A percentile compares a stretch with the other conserved stretches of the same genome.
Conservation (phyloP, 2,329 filamentous ascomycete species). For the Paraphoma sp. region DNA sequence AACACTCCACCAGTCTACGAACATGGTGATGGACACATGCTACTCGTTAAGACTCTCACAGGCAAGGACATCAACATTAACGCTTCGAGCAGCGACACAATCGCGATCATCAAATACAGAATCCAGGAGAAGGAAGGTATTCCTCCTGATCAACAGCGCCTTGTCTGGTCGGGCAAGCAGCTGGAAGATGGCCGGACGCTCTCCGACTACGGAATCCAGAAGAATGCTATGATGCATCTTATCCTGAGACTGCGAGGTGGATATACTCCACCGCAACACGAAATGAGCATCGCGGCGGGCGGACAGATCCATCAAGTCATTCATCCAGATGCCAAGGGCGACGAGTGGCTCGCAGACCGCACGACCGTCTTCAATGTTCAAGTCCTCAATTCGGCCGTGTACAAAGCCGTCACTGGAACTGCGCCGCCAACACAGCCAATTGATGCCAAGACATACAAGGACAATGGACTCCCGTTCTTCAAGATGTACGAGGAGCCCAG, state of each 20-base stretch:
- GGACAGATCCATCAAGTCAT: conserved; percentile 53
- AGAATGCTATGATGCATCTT: conserved; percentile 71
- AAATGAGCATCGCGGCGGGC: conserved; percentile 50
- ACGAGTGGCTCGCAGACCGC: conserved; percentile 5
- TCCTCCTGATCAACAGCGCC: conserved; percentile 81
- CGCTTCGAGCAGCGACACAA: conserved; percentile 76
- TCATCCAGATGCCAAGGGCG: conserved; percentile 27
- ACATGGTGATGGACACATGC: background rate
- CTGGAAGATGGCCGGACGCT: background rate
- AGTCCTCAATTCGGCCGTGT: conserved; percentile 48
- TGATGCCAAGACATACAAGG: conserved; percentile 41
- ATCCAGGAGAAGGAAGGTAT: conserved; percentile 96
- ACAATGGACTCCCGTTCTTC: conserved; percentile 48
- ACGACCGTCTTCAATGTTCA: conserved; percentile 50
- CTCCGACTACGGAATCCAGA: conserved; percentile 79
- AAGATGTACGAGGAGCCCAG: conserved; percentile 37
- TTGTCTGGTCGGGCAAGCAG: background rate
- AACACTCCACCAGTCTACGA: background rate
- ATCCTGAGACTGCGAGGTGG: conserved; percentile 71
- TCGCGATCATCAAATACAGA: conserved; percentile 92
- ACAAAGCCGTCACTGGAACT: conserved; percentile 47
- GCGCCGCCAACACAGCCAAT: conserved; percentile 45
- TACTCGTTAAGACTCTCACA: conserved; percentile 55
- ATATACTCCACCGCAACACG: background rate
- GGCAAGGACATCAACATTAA: conserved; percentile 68